phyloP scores from a whole-genome alignment of 306 rosid species.

The Urtica urens region DNA sequence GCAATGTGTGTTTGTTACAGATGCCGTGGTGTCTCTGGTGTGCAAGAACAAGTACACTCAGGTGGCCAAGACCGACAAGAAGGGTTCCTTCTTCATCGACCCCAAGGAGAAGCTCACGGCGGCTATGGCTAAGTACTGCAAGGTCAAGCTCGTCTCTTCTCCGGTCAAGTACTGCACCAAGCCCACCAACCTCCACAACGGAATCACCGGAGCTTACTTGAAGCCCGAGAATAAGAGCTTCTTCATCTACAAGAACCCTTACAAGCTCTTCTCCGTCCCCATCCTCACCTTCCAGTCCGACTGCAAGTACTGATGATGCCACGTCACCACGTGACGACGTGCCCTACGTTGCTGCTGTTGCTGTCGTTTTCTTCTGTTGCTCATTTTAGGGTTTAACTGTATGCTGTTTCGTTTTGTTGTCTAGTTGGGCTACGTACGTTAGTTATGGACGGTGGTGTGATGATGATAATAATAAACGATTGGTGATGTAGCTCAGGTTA shows the following conservation, averaged over 20 bases:
- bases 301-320: conserved; percentile 13
- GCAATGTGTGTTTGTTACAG: conserved; percentile 28
- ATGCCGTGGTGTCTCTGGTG: conserved; percentile 49
- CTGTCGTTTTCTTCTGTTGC: no score
- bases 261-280: conserved; percentile 52
- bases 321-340: background rate
- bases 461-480: no score
- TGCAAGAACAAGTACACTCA: conserved; percentile 43
- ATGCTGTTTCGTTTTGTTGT: no score
- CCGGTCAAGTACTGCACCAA: conserved; percentile 31
- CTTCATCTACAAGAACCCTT: conserved; percentile 26
- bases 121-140: conserved; percentile 70
- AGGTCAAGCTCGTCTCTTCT: conserved; percentile 33
- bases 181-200: conserved; percentile 46
- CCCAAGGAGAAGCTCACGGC: conserved; percentile 48
- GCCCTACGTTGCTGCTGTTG: background rate
- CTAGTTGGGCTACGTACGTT: no score
- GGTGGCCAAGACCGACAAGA: conserved; percentile 41
- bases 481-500: no score
- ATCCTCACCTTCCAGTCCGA: conserved; percentile 73
- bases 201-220: conserved; percentile 37
- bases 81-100: conserved; percentile 60
- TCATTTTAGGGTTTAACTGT: no score
- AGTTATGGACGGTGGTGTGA: no score
- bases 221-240: conserved; percentile 42